Evolutionary conservation across 2,329 filamentous ascomycete species (phyloP).

Genomic region (Trichoderma afroharzianum): DNA sequence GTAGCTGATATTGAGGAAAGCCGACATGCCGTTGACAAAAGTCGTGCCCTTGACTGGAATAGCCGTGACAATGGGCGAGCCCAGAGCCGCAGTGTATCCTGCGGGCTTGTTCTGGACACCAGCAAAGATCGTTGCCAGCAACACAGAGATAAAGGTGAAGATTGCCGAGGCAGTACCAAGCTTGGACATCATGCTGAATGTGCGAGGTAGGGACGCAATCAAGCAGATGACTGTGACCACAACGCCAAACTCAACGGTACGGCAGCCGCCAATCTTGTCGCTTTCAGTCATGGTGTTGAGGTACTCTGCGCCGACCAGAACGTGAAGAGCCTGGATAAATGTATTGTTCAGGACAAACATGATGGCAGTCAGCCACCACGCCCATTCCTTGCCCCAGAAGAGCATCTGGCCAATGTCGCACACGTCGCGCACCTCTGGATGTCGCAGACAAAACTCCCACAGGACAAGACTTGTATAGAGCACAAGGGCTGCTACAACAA

Average conservation of each 20-base stretch:
- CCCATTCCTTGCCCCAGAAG: conserved; percentile 78
- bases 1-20: conserved; percentile 93
- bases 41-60: conserved; percentile 67
- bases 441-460: conserved; percentile 86
- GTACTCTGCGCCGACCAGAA: conserved; percentile 80
- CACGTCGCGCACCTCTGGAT: conserved; percentile 87
- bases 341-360: conserved; percentile 96
- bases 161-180: conserved; percentile 75
- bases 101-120: conserved; percentile 72
- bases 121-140: conserved; percentile 79
- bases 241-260: conserved; percentile 76
- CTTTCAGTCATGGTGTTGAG: conserved; percentile 81
- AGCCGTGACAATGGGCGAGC: conserved; percentile 64
- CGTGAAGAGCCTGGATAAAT: conserved; percentile 80
- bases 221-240: conserved; percentile 73
- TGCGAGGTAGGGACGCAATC: conserved; percentile 77
- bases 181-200: conserved; percentile 75
- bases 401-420: conserved; percentile 95
- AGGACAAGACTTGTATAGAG: conserved; percentile 65
- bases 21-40: conserved; percentile 78
- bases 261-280: conserved; percentile 58
- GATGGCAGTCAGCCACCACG: conserved; percentile 65
- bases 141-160: conserved; percentile 86
- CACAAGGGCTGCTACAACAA: conserved; percentile 72
- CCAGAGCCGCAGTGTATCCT: conserved; percentile 55